Evolutionary conservation across 164 flowering plant species (phyloP).

Genomic region (Berberis thunbergii): DNA sequence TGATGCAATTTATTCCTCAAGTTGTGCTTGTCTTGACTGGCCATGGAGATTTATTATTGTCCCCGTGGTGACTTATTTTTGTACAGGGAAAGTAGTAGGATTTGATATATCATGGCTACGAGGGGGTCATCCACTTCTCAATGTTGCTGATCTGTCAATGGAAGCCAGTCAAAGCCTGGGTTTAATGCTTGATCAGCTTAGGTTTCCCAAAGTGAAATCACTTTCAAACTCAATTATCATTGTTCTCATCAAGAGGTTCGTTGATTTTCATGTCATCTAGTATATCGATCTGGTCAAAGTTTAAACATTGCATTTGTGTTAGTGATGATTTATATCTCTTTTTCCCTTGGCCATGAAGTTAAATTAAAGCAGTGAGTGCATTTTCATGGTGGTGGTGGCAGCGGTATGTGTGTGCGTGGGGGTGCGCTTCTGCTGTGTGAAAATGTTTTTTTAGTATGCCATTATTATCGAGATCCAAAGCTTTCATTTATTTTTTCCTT

Average conservation of each 20-base stretch:
- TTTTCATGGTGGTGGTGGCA: no score
- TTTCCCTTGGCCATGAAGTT: no score
- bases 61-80: not conserved
- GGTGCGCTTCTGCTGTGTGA: no score
- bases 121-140: slow-evolving; percentile 81
- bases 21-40: no score
- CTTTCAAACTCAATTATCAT: slow-evolving; percentile 51
- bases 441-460: no score
- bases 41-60: not conserved
- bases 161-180: slow-evolving; percentile 87
- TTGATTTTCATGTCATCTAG: not conserved
- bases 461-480: no score
- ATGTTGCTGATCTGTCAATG: slow-evolving; percentile 64
- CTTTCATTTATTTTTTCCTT: no score
- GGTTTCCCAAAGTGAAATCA: slow-evolving; percentile 63
- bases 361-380: no score
- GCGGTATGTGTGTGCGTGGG: no score
- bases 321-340: no score
- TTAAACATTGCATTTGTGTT: not conserved
- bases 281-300: not conserved
- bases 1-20: no score
- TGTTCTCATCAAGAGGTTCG: slow-evolving; percentile 77
- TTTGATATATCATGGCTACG: slow-evolving; percentile 87
- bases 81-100: slow-evolving; percentile 38
- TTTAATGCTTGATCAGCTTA: slow-evolving; percentile 79